These are phyloP conservation scores for Metrosideros polymorpha DNA, from an alignment of 441 rosid species.

Conservation along the genomic window DNA sequence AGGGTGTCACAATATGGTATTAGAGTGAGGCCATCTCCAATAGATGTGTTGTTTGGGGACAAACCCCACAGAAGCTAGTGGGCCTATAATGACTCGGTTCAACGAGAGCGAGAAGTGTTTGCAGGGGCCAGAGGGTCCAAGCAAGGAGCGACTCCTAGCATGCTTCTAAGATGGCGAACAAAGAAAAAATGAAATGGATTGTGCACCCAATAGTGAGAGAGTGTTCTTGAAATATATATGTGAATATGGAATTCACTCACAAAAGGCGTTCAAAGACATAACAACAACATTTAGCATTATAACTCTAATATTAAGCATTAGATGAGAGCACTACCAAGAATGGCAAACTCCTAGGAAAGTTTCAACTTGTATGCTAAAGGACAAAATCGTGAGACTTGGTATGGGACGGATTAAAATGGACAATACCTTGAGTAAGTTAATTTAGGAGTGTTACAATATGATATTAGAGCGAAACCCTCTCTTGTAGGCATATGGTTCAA, in stretches of 20 bases:
- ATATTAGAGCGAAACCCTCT: neutral
- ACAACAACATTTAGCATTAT: neutral
- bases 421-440: neutral
- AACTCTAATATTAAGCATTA: neutral
- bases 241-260: no score
- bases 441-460: neutral
- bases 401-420: neutral
- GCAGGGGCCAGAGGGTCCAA: rapidly evolving
- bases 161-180: neutral
- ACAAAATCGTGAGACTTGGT: neutral
- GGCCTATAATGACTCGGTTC: neutral
- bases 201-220: no score
- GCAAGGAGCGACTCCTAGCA: neutral
- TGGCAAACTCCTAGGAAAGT: neutral
- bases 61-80: neutral
- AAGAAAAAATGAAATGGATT: neutral
- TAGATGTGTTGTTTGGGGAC: neutral
- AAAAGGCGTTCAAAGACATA: neutral
- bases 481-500: neutral
- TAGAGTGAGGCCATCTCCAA: neutral
- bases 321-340: neutral
- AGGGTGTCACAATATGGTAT: neutral
- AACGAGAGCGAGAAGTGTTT: neutral
- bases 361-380: neutral
- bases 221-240: no score